These are phyloP conservation scores for Populus euphratica DNA, from an alignment of 345 rosid genomes.

Conservation along the genomic window DNA sequence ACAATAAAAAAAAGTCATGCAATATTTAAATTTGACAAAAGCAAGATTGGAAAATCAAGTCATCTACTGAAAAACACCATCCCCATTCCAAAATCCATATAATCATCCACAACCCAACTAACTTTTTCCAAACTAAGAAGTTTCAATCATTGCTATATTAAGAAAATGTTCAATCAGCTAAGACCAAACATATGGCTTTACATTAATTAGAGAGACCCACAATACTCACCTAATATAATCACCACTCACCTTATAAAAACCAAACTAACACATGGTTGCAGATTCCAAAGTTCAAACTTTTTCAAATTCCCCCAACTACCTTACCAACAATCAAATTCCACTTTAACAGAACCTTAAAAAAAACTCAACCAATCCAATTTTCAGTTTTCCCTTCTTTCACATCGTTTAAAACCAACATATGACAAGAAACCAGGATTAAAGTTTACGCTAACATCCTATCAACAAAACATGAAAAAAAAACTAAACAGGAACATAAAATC, in stretches of 20 bases:
- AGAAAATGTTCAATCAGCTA: neutral
- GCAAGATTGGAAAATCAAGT: neutral
- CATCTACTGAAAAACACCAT: neutral
- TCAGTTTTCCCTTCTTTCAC: neutral
- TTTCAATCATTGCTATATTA: neutral
- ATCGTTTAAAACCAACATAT: neutral
- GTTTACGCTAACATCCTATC: neutral
- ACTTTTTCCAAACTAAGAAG: neutral
- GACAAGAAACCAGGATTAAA: neutral
- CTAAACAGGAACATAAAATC: neutral
- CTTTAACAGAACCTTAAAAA: neutral
- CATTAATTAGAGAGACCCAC: constrained; percentile 1
- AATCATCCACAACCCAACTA: neutral
- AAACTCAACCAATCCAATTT: neutral
- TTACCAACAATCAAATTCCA: neutral
- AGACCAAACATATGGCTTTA: neutral
- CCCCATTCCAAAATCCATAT: neutral
- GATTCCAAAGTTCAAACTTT: neutral
- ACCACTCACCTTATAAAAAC: neutral
- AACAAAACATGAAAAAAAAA: neutral
- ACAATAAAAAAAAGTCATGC: neutral
- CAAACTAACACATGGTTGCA: constrained; percentile 5
- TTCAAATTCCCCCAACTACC: neutral
- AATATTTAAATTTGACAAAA: neutral
- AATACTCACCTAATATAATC: neutral